Percentiles rank a stretch among this genome's conserved stretches.
phyloP scores from a whole-genome alignment of 306 rosid species.

The Gastrolobium bilobum region DNA sequence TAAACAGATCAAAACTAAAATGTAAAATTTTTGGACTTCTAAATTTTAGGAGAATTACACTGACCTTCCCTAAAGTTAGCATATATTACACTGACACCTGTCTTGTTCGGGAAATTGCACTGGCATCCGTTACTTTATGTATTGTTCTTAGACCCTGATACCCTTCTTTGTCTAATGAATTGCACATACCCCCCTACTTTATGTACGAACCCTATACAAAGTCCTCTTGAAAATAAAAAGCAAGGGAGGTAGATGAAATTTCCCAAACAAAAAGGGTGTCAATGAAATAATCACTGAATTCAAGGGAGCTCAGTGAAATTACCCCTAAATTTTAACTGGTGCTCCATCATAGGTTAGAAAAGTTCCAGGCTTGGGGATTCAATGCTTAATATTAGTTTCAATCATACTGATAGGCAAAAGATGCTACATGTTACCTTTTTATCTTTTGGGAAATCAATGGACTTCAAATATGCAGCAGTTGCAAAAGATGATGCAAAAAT shows the following conservation, averaged over 20 bases:
- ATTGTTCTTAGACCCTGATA: neutral
- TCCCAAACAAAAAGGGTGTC: neutral
- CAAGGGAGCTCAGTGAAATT: neutral
- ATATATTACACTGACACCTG: no score
- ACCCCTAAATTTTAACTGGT: neutral
- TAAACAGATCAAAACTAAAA: neutral
- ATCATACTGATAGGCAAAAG: constrained; percentile 8
- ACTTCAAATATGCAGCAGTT: constrained; percentile 93
- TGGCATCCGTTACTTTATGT: no score
- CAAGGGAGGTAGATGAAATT: neutral
- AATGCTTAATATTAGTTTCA: constrained; percentile 7
- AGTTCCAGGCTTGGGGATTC: neutral
- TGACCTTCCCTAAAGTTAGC: no score
- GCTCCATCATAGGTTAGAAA: constrained; percentile 20
- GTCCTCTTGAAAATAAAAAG: constrained; percentile 1
- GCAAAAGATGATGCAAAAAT: constrained; percentile 99
- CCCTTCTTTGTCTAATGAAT: neutral
- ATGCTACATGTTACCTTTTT: constrained; percentile 71
- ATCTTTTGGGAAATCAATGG: constrained; percentile 91
- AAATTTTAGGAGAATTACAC: neutral
- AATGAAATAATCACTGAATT: neutral
- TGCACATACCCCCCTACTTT: neutral
- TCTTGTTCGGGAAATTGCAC: no score
- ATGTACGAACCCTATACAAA: neutral
- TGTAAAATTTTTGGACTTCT: neutral